Base-by-base conservation (phyloP, 805 yeast species). In the Suhomyces vadensis region DNA sequence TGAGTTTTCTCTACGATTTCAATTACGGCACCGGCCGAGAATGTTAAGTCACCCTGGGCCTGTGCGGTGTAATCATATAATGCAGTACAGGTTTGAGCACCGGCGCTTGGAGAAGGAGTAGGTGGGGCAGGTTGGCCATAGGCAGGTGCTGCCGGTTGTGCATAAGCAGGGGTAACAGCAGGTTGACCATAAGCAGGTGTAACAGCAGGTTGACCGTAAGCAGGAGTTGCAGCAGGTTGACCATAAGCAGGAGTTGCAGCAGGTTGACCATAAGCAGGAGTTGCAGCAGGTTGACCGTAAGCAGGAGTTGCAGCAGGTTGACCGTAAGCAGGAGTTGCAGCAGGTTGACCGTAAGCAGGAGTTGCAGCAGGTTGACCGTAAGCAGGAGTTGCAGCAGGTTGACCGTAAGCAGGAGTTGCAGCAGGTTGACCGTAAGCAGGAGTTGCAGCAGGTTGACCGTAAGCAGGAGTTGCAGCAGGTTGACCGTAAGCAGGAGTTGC, bases 41-140 rank as follows among this genome's bases (percentile, higher is more conserved):
- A 88, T 14, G 86, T 67, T 58, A 94, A 74, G 61, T 94, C 99
- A 17, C 98, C 98, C 24, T 78, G 87, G 0, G 97, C 94, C 65
- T 90, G 97, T 0, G 98, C 96, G 6, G 84, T 70, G 65, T 88
- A 92, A 58, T 91, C 97, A 62, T 91, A 92, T 41, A 91, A 64
- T 0, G 99, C 97, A 9, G 96, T 86, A 58, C 96, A 90, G 10
- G 85, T 78, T 55, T 81, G 83, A 2, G 50, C 53, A 3, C 61
- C 69, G 3, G 65, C 71, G 7, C 74, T 61, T 3, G 64, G 57
- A 1, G 69, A 62, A 8, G 71, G 67, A 10, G 64, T 55, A 3
- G 61, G 57, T 40, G 58, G 54, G 5, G 51, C 49, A 19, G 71
- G 61, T 33, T 61, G 51, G 4, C 55, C 59, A 27, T 55, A 55